Evolutionary conservation across 805 yeast genomes (phyloP), one percentile per base, ranked within the genome.

Genomic region (Cephaloascus albidus): DNA sequence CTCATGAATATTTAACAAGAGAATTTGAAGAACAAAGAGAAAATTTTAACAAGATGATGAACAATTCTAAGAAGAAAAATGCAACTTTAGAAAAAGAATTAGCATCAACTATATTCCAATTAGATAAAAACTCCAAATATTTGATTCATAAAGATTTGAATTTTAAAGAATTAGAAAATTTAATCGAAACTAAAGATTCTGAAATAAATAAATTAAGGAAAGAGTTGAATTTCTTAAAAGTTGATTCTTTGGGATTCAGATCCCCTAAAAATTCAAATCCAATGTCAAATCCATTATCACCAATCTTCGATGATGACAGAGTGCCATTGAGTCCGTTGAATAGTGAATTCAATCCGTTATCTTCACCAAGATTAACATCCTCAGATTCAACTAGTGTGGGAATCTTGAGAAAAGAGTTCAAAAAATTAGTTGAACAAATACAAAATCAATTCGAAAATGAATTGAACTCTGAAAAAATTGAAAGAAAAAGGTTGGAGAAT

Each of bases 1-100:
- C 87, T 2, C 87, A 82, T 54, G 77, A 70, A 43, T 83, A 80
- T 51, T 60, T 83, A 40, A 70, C 81, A 2, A 76, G 77, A 50
- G 85, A 81, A 48, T 83, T 72, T 49, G 84, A 80, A 45, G 74
- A 77, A 43, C 84, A 83, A 40, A 67, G 83, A 40, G 70, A 70
- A 14, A 74, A 72, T 43, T 75, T 79, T 40, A 55, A 65, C 38
- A 70, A 70, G 42, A 61, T 73, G 2, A 68, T 80, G 37, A 78
- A 72, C 46, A 72, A 72, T 35, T 61, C 77, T 45, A 65, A 79
- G 18, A 61, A 68, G 42, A 78, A 76, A 42, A 70, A 70, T 39
- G 54, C 58, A 20, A 62, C 60, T 15, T 60, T 79, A 35, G 82
- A 78, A 49, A 75, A 71, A 40, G 72, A 76, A 42, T 49, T 77